A percentile compares a stretch with the other conserved stretches of the same genome.
Conservation (phyloP, 257 asterid genomes). For the Solanum bulbocastanum region DNA sequence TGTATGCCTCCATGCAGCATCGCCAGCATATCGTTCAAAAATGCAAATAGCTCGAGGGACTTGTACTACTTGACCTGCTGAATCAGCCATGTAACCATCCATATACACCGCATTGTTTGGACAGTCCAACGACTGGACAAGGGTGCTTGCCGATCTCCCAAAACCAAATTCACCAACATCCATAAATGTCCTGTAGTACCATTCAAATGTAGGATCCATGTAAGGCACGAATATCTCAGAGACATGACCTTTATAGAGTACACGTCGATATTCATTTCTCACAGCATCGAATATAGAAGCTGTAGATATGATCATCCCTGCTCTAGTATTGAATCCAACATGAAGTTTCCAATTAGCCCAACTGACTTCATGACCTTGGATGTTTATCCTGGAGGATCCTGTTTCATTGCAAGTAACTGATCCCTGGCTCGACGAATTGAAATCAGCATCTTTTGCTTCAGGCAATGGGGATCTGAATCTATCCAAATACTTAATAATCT, state of each 20-base stretch:
- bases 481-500: conserved; percentile 32
- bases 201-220: conserved; percentile 54
- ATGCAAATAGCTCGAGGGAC: conserved; percentile 42
- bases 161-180: conserved; percentile 75
- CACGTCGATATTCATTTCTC: conserved; percentile 23
- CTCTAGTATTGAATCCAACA: conserved; percentile 50
- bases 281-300: conserved; percentile 30
- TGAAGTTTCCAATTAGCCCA: conserved; percentile 74
- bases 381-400: conserved; percentile 6
- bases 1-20: conserved; percentile 68
- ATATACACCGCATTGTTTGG: conserved; percentile 44
- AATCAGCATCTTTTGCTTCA: conserved; percentile 35
- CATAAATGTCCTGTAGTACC: conserved; percentile 60
- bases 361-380: conserved; percentile 27
- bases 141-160: conserved; percentile 48
- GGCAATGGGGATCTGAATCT: conserved; percentile 29
- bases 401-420: conserved; percentile 17
- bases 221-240: conserved; percentile 81
- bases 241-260: conserved; percentile 53
- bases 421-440: conserved; percentile 23
- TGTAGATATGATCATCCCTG: conserved; percentile 55
- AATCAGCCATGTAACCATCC: conserved; percentile 52
- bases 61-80: conserved; percentile 31
- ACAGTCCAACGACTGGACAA: conserved; percentile 41
- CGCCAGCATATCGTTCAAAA: conserved; percentile 41